Evolutionary conservation across 1,284 basidiomycete species (phyloP), one percentile per base, ranked within the genome.

Genomic region (Dichomitus squalens): DNA sequence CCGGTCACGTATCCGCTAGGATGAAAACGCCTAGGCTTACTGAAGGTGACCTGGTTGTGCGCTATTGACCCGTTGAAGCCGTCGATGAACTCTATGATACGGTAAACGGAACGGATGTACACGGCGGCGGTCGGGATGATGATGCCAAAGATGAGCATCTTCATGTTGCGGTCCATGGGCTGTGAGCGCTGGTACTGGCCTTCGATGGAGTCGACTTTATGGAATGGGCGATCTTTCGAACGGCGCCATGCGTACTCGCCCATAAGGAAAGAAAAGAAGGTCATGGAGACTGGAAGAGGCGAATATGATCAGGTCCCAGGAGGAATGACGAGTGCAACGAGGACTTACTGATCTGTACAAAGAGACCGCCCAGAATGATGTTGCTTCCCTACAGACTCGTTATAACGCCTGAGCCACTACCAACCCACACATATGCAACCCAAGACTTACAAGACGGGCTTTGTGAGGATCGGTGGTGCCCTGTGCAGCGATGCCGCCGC

Each of bases 341-440:
- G 29, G 11, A 20, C 36, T 40, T 27, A 50, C 49, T 29, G 33
- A 50, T 50, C 66, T 86, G 84, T 55, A 84, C 74, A 31, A 75
- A 69, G 53, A 86, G 84, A 38, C 58, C 84, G 79, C 69, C 79
- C 5, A 85, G 72, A 78, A 85, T 84, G 63, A 86, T 74, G 56
- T 78, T 67, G 5, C 72, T 78, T 16, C 82, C 78, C 58, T 66
- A 57, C 8, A 11, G 7, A 16, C 3, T 3, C 29, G 7, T 7
- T 2, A 7, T 7, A 38, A 41, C 16, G 46, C n/a, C 5, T 16
- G 25, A 31, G 18, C 20, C 23, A n/a, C 7, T 7, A 16, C 33
- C 5, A 27, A 9, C 25, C 6, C 4, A 33, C 12, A 16, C 14
- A 12, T 12, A 23, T 33, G n/a, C 16, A 35, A 8, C 20, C 38